Conservation (phyloP, 2,329 filamentous ascomycete species). For the Arthrobotrys entomopaga region DNA sequence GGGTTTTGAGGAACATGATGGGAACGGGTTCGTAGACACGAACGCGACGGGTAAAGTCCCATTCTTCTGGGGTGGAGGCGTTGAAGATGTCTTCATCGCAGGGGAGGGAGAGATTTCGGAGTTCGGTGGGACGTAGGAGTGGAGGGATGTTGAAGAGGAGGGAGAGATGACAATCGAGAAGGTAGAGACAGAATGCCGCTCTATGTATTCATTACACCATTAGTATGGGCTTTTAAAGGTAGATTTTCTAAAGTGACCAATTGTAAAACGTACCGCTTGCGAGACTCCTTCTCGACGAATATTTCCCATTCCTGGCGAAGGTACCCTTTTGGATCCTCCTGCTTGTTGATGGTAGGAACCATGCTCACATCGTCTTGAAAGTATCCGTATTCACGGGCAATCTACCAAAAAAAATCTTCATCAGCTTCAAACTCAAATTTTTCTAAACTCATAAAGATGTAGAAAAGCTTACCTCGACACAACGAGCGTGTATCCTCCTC, state of each 20-base stretch:
- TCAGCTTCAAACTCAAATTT: not conserved
- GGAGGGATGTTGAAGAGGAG: conserved; percentile 58
- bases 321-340: conserved; percentile 50
- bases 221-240: not conserved
- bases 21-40: conserved; percentile 56
- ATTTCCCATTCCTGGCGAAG: conserved; percentile 58
- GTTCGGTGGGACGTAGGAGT: conserved; percentile 57
- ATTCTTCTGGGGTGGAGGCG: conserved; percentile 56
- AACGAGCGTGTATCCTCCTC: conserved; percentile 56
- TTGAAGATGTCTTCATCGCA: conserved; percentile 59
- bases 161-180: conserved; percentile 58
- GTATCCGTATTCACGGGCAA: conserved; percentile 58
- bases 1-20: conserved; percentile 57
- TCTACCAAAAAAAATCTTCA: conserved; percentile 47
- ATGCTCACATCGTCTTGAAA: conserved; percentile 56
- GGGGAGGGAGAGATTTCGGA: conserved; percentile 58
- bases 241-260: not conserved
- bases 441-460: too few species aligned
- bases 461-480: conserved; percentile 56
- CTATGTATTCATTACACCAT: conserved; percentile 34
- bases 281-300: conserved; percentile 58
- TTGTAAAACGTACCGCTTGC: conserved; percentile 57
- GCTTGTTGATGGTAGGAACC: conserved; percentile 49
- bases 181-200: conserved; percentile 57
- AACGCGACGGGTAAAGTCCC: conserved; percentile 56